Conservation (phyloP, 2,329 filamentous ascomycete species). For the Penicillium psychrosexuale region DNA sequence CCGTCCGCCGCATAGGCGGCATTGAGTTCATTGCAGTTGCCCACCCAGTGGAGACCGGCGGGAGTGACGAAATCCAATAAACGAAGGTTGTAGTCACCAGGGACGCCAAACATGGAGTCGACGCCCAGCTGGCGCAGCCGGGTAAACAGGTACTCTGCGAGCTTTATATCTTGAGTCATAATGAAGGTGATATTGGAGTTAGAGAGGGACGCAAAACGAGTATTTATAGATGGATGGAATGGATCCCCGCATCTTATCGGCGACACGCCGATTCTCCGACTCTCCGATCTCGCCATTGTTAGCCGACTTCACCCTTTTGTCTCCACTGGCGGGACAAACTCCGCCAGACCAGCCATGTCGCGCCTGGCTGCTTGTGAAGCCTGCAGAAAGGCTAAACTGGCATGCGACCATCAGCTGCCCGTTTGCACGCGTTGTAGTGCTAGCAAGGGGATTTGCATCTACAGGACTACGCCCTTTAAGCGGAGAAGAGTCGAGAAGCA, state of each 20-base stretch:
- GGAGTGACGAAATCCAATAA: slow-evolving; percentile 64
- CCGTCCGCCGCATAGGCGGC: slow-evolving; percentile 50
- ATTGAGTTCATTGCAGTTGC: slow-evolving; percentile 70
- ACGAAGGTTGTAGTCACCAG: slow-evolving; percentile 68
- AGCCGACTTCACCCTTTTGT: slow-evolving; percentile 14
- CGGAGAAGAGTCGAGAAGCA: slow-evolving; percentile 20
- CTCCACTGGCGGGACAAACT: slow-evolving; percentile 7
- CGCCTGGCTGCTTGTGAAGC: slow-evolving; percentile 25
- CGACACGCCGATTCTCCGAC: slow-evolving; percentile 15
- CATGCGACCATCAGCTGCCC: slow-evolving; percentile 24
- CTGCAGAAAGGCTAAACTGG: slow-evolving; percentile 25
- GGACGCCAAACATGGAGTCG: slow-evolving; percentile 65
- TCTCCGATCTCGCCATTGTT: slow-evolving; percentile 14
- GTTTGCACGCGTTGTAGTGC: slow-evolving; percentile 21
- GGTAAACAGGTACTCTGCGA: slow-evolving; percentile 59
- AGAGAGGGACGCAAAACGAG: not conserved
- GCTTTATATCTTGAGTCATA: slow-evolving; percentile 22
- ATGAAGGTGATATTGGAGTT: not conserved
- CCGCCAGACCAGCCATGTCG: slow-evolving; percentile 16
- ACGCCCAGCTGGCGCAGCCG: slow-evolving; percentile 63
- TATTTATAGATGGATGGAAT: slow-evolving; percentile 5
- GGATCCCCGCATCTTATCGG: slow-evolving; percentile 18
- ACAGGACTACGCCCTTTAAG: slow-evolving; percentile 28
- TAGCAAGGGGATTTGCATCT: slow-evolving; percentile 24
- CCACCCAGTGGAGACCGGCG: slow-evolving; percentile 60